phyloP scores from a whole-genome alignment of 345 rosid genomes.

The Brassica incana region DNA sequence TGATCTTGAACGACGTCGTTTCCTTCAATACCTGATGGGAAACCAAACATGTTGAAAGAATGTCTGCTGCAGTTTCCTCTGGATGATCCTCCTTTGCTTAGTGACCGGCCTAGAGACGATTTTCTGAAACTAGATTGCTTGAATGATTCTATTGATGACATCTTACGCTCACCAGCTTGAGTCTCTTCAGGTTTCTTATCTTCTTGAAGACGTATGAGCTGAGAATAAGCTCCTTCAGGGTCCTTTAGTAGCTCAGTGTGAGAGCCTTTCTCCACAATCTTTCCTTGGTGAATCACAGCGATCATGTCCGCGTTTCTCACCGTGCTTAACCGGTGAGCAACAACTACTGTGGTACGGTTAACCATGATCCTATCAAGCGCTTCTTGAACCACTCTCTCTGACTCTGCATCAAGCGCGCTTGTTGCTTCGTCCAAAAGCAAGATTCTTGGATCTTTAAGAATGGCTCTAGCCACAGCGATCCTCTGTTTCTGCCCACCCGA shows the following conservation, averaged over 20 bases:
- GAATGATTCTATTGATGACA: slow-evolving; percentile 34
- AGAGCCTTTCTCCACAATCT: slow-evolving; percentile 52
- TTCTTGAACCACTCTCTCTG: slow-evolving; percentile 63
- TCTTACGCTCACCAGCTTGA: slow-evolving; percentile 42
- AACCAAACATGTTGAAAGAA: slow-evolving; percentile 59
- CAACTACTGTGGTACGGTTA: slow-evolving; percentile 56
- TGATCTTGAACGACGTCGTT: slow-evolving; percentile 27
- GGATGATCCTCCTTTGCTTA: slow-evolving; percentile 56
- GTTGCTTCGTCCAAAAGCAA: slow-evolving; percentile 76
- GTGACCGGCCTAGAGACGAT: slow-evolving; percentile 40
- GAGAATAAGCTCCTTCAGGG: slow-evolving; percentile 84
- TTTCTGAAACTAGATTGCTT: slow-evolving; percentile 49
- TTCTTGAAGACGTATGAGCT: slow-evolving; percentile 77
- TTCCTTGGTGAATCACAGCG: slow-evolving; percentile 52
- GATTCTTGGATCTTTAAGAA: slow-evolving; percentile 63
- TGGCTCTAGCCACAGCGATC: slow-evolving; percentile 72
- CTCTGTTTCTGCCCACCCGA: slow-evolving; percentile 89
- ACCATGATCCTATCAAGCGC: slow-evolving; percentile 63
- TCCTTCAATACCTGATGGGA: slow-evolving; percentile 46
- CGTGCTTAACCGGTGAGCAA: slow-evolving; percentile 68
- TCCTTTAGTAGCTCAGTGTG: slow-evolving; percentile 67
- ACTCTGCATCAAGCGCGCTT: slow-evolving; percentile 74
- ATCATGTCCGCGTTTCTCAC: slow-evolving; percentile 55
- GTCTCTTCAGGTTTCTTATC: slow-evolving; percentile 44
- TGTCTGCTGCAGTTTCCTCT: slow-evolving; percentile 59